Conservation (phyloP, 2,329 filamentous ascomycete genomes). For the Colletotrichum tropicicola region DNA sequence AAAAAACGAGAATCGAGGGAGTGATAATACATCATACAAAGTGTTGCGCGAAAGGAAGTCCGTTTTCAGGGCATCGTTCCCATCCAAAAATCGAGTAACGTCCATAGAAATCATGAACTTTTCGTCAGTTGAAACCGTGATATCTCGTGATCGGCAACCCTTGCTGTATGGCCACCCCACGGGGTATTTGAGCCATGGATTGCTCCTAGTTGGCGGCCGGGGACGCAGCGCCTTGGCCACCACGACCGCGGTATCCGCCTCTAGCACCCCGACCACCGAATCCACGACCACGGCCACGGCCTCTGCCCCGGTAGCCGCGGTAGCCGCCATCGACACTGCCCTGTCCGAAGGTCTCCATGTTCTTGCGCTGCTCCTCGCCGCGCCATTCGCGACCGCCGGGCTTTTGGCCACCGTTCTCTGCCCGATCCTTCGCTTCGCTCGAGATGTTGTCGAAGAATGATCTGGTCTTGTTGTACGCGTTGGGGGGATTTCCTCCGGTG, state of each 20-base stretch:
- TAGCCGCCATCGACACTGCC: conserved; percentile 88
- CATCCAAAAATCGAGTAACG: conserved; percentile 6
- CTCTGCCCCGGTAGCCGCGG: conserved; percentile 80
- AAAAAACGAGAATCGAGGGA: conserved; percentile 23
- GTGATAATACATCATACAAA: conserved; percentile 29
- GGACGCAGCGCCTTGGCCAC: conserved; percentile 28
- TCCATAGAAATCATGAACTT: conserved; percentile 4
- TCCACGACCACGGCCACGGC: conserved; percentile 74
- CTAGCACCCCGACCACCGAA: conserved; percentile 49
- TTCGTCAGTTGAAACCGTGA: not conserved
- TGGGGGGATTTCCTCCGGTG: conserved; percentile 37
- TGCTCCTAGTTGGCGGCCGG: conserved; percentile 20
- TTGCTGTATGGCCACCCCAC: not conserved
- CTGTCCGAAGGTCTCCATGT: conserved; percentile 97
- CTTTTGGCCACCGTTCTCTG: conserved; percentile 73
- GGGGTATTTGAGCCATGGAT: not conserved
- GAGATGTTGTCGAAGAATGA: conserved; percentile 99
- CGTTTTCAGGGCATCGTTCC: not conserved
- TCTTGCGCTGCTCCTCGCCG: conserved; percentile 91
- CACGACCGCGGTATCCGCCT: conserved; percentile 42
- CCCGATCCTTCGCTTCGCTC: conserved; percentile 89
- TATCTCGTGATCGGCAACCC: not conserved
- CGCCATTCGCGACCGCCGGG: conserved; percentile 89
- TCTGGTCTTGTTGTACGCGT: conserved; percentile 83
- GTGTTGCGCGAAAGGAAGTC: conserved; percentile 5